A percentile compares a stretch with the other conserved stretches of the same genome.
Evolutionary conservation across 148 eudicot genomes (phyloP).

Genomic region (Rhododendron vialii): DNA sequence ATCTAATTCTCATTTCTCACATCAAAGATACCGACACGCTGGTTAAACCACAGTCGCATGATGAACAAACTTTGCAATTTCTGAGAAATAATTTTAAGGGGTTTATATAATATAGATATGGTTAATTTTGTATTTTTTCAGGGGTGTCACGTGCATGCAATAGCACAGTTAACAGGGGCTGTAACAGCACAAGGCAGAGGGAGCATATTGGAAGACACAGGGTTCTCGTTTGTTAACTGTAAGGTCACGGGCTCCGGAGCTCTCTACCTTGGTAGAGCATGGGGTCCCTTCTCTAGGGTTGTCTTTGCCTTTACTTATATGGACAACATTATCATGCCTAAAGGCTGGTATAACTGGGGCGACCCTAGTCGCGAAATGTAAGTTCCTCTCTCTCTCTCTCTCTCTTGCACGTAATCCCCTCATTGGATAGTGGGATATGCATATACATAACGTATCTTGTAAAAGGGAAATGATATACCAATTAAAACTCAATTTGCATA

Average conservation of each 20-base stretch:
- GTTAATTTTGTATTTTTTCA: constrained; percentile 7
- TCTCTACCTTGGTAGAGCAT: constrained; percentile 80
- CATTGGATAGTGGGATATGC: too few species aligned
- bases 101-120: not conserved
- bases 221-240: constrained; percentile 78
- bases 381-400: constrained; percentile 5
- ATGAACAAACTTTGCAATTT: not conserved
- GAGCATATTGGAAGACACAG: constrained; percentile 75
- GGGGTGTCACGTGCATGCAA: constrained; percentile 80
- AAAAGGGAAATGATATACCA: too few species aligned
- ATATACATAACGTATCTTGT: too few species aligned
- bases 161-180: constrained; percentile 64
- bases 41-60: not conserved
- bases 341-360: constrained; percentile 92
- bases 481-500: too few species aligned
- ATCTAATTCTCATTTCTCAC: not conserved
- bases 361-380: constrained; percentile 80
- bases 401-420: not conserved
- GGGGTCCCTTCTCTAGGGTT: constrained; percentile 94
- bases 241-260: constrained; percentile 87
- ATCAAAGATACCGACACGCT: too few species aligned
- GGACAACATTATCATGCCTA: constrained; percentile 79
- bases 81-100: not conserved
- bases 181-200: constrained; percentile 85
- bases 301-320: constrained; percentile 82